Evolutionary conservation across 192 early-diverging fungal genomes (phyloP), one percentile per base, ranked within the genome.

Genomic region (Umbelopsis ramanniana): DNA sequence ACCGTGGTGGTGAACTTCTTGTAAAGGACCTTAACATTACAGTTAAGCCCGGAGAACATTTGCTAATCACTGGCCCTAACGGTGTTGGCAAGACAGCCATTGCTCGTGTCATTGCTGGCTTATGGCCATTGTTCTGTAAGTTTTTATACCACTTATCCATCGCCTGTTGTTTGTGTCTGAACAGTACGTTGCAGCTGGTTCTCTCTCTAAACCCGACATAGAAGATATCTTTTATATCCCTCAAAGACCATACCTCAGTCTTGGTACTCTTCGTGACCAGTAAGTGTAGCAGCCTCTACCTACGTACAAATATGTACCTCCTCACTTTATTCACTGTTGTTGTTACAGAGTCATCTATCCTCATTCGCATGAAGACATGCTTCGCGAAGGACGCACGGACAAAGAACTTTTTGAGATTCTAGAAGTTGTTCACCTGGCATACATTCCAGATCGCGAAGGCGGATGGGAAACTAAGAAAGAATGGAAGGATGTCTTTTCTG

Each of bases 211-310:
- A 53, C 93, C 93, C 29, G 83, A 83, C 76, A 82, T 87, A 78
- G 84, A 89, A 60, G 91, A 93, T 78, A 95, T 99, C 74, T 97
- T 98, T 78, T 99, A 99, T 83, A 94, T 99, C 63, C 98, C 98
- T 46, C 98, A 99, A 82, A 89, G 95, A 43, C 95, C 98, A 19
- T 99, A 99, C 76, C 85, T 99, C 38, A 89, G 93, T 50, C 78
- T 96, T 17, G 96, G 98, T 26, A 96, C 93, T 7, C 78, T 99
- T 73, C 92, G 98, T 74, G 97, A 98, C 81, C 96, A 98, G 85
- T 84, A 77, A 74, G 82, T 76, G 14, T 37, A 6, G 29, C 3
- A 3, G 29, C 3, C 29, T 29, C 29, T 26, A 70, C 19, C 4
- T 21, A 15, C 14, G 24, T 24, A 4, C 15, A 67, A n/a, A 11